A percentile compares a stretch with the other conserved stretches of the same genome.
Evolutionary conservation across 2,329 filamentous ascomycete genomes (phyloP).

Genomic region (Colletotrichum sp.): DNA sequence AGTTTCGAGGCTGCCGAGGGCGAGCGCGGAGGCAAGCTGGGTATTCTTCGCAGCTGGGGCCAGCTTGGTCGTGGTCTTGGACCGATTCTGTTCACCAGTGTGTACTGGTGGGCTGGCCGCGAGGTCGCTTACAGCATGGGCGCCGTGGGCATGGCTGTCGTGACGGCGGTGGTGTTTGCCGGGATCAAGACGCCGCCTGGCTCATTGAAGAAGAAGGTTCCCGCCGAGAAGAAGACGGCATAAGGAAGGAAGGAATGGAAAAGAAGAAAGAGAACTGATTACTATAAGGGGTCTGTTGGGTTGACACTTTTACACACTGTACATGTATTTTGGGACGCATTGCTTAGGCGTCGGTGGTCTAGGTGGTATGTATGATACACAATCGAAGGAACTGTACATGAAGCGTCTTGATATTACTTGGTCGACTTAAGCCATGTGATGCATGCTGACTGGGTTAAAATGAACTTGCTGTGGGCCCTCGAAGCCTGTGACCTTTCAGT

Average conservation of each 20-base stretch:
- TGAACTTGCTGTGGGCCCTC: background rate
- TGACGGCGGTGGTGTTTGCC: conserved; percentile 73
- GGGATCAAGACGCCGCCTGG: conserved; percentile 69
- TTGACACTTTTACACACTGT: background rate
- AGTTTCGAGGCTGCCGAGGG: conserved; percentile 84
- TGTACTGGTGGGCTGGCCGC: conserved; percentile 98
- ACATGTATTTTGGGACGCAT: conserved; percentile 6
- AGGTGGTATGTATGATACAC: background rate
- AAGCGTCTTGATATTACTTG: conserved; percentile 3
- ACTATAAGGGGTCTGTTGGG: background rate
- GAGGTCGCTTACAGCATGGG: conserved; percentile 85
- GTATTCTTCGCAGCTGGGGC: conserved; percentile 80
- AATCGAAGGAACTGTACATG: background rate
- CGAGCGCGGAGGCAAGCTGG: conserved; percentile 86
- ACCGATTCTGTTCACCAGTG: conserved; percentile 87
- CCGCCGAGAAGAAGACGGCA: conserved; percentile 12
- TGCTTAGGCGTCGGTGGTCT: background rate
- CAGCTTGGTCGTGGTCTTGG: conserved; percentile 89
- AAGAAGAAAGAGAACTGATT: background rate
- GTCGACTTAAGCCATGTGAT: background rate
- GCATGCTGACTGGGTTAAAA: background rate
- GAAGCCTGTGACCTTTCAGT: background rate
- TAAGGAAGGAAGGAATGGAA: background rate
- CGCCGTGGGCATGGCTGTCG: conserved; percentile 78
- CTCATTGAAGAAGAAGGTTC: conserved; percentile 29